Conservation (phyloP, 1,139 yeast species). For the Geotrichum aggregatum region DNA sequence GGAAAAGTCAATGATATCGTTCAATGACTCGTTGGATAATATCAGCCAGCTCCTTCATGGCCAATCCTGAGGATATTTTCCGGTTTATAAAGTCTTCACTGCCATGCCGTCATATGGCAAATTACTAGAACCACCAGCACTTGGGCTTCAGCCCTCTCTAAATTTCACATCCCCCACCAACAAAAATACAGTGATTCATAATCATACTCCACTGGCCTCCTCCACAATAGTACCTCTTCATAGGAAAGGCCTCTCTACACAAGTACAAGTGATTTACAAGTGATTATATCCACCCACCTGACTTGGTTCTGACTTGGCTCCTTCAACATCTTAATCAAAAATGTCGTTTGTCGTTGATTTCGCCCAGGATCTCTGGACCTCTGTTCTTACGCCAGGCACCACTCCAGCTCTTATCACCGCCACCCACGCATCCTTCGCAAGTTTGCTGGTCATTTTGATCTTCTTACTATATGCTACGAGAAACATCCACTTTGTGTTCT, state of each 20-base stretch:
- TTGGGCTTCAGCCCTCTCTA: no score
- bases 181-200: neutral
- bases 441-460: constrained; percentile 51
- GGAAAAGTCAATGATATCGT: neutral
- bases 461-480: constrained; percentile 59
- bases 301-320: no score
- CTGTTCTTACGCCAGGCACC: constrained; percentile 91
- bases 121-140: no score
- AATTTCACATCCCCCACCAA: no score
- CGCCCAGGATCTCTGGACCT: constrained; percentile 74
- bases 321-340: no score
- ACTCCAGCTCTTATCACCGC: constrained; percentile 82
- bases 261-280: neutral
- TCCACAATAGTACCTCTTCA: no score
- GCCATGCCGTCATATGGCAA: no score
- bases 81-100: no score
- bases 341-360: constrained; percentile 26
- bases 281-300: neutral
- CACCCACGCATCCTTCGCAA: constrained; percentile 64
- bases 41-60: no score
- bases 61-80: no score
- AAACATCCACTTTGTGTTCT: constrained; percentile 72
- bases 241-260: no score
- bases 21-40: no score
- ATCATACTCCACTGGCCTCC: neutral